Evolutionary conservation across 768 basidiomycete species (phyloP).

Genomic region (Gymnopilus dilepis): DNA sequence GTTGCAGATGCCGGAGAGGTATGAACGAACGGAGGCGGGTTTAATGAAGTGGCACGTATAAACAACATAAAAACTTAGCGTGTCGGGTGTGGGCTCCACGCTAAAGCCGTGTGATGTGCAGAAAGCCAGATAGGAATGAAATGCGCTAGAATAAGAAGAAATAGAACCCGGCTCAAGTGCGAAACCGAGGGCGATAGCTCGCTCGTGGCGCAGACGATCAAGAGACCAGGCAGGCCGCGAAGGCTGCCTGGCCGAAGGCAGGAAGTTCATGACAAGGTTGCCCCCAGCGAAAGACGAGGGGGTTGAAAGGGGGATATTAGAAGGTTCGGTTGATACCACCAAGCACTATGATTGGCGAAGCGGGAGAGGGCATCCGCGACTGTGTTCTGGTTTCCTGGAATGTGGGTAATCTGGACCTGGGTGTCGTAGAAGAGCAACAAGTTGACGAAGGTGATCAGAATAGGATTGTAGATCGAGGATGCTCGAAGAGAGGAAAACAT

Average conservation of each 20-base stretch:
- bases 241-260: slow-evolving; percentile 34
- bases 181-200: slow-evolving; percentile 29
- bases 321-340: slow-evolving; percentile 1
- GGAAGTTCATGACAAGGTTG: slow-evolving; percentile 22
- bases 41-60: no score
- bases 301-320: slow-evolving; percentile 19
- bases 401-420: slow-evolving; percentile 30
- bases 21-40: slow-evolving; percentile 29
- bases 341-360: background rate
- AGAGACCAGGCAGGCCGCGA: slow-evolving; percentile 33
- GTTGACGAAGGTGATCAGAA: slow-evolving; percentile 25
- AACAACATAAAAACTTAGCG: slow-evolving; percentile 35
- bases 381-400: slow-evolving; percentile 29
- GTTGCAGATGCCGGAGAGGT: slow-evolving; percentile 44
- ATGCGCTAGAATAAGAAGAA: slow-evolving; percentile 27
- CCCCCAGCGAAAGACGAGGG: slow-evolving; percentile 21
- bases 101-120: slow-evolving; percentile 10
- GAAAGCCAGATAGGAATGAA: slow-evolving; percentile 32
- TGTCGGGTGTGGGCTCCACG: slow-evolving; percentile 34
- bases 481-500: slow-evolving; percentile 36
- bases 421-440: slow-evolving; percentile 10
- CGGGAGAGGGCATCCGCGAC: slow-evolving; percentile 40
- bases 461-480: slow-evolving; percentile 26
- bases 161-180: slow-evolving; percentile 20
- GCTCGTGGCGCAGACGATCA: slow-evolving; percentile 34